Conservation (phyloP, 176 grass and related monocot species). For the Rhynchospora breviuscula region DNA sequence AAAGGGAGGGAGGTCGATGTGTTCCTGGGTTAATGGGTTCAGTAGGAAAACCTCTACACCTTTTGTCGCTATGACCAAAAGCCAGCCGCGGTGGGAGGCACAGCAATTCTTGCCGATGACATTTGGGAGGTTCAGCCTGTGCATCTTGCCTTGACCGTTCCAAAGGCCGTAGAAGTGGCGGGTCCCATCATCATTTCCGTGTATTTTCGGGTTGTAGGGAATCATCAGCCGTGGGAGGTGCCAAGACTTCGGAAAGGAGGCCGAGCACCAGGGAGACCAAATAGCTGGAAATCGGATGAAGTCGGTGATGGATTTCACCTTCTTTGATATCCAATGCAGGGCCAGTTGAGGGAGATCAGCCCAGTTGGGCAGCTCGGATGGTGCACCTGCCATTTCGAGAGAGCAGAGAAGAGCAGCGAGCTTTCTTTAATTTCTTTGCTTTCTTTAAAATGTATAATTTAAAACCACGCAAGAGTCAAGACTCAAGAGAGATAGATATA, state of each 20-base stretch:
- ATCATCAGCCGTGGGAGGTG: conserved; percentile 25
- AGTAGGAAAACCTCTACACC: conserved; percentile 25
- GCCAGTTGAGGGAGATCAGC: not conserved
- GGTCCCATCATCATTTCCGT: not conserved
- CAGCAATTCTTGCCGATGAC: not conserved
- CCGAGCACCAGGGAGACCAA: not conserved
- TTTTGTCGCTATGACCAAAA: not conserved
- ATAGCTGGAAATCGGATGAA: conserved; percentile 4
- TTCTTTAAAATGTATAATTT: too few relatives aligned
- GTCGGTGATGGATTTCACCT: conserved; percentile 14
- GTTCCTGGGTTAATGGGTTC: conserved; percentile 13
- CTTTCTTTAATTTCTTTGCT: too few relatives aligned
- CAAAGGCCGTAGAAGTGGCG: conserved; percentile 12
- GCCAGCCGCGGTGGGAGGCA: conserved; percentile 1
- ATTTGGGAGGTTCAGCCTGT: conserved; percentile 11
- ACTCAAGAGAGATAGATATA: too few relatives aligned
- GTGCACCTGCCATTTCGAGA: too few relatives aligned
- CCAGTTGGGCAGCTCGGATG: not conserved
- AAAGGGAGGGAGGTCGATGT: conserved; percentile 1
- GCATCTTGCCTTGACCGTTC: not conserved
- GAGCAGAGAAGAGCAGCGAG: too few relatives aligned
- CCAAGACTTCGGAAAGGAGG: not conserved
- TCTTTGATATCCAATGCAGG: conserved; percentile 4
- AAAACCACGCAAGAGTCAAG: too few relatives aligned
- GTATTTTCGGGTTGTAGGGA: not conserved